These are phyloP conservation scores for Aegilops umbellulata DNA, from an alignment of 176 grass and related monocot genomes.

Conservation along the genomic window DNA sequence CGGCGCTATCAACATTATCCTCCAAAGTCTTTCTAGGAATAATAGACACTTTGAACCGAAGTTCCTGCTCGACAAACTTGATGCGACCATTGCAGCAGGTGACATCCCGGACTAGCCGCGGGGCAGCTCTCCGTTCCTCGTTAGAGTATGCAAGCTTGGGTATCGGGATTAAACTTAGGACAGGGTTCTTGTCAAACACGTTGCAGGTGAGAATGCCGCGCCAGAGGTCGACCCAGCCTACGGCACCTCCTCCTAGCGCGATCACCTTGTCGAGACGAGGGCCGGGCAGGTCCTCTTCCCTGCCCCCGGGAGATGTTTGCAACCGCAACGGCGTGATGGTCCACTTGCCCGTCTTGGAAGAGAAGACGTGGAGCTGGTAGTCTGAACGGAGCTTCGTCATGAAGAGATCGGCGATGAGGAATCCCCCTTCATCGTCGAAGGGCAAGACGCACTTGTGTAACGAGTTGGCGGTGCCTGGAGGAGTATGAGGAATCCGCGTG, in stretches of 20 bases:
- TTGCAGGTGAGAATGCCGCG: not conserved
- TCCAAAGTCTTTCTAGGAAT: no score
- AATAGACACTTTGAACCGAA: not conserved
- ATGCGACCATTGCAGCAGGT: not conserved
- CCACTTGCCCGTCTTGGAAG: not conserved
- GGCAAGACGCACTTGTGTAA: not conserved
- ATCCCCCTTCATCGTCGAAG: not conserved
- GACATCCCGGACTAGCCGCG: not conserved
- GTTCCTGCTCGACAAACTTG: not conserved
- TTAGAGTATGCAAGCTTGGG: not conserved
- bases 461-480: not conserved
- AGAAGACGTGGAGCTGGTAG: conserved; percentile 7
- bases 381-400: not conserved
- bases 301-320: not conserved
- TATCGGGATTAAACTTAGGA: not conserved
- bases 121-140: not conserved
- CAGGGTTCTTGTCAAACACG: not conserved
- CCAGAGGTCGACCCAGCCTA: not conserved
- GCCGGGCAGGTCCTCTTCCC: not conserved
- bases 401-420: not conserved
- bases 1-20: not conserved
- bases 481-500: not conserved
- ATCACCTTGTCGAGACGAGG: not conserved
- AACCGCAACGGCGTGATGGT: not conserved
- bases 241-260: not conserved